A percentile compares a stretch with the other conserved stretches of the same genome.
Conservation (phyloP, 805 yeast genomes). For the Candida tibetensis region DNA sequence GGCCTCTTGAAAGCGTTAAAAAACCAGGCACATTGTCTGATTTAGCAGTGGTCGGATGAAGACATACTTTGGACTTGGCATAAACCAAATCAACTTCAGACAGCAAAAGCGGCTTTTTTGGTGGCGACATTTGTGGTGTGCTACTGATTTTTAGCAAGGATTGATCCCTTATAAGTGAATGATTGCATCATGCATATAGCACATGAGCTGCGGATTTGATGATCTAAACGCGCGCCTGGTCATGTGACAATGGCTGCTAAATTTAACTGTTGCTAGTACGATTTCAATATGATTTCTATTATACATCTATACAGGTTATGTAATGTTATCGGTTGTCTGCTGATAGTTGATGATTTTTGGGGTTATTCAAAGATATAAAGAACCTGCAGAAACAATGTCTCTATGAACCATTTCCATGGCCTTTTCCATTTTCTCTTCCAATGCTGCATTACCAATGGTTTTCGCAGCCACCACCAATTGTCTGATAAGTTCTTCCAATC, state of each 20-base stretch:
- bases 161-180: too few species aligned
- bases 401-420: conserved; percentile 86
- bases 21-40: conserved; percentile 81
- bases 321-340: too few species aligned
- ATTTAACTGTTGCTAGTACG: too few species aligned
- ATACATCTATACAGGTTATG: conserved; percentile 1
- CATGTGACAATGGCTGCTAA: too few species aligned
- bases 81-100: conserved; percentile 48
- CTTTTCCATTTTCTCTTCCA: conserved; percentile 85
- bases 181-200: too few species aligned
- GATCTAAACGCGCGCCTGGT: not conserved
- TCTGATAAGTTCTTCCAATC: conserved; percentile 88
- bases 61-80: conserved; percentile 68
- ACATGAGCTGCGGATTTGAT: not conserved
- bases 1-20: conserved; percentile 59
- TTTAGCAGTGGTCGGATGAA: conserved; percentile 76
- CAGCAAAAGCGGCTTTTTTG: conserved; percentile 7
- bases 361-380: conserved; percentile 66
- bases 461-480: conserved; percentile 91
- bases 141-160: not conserved
- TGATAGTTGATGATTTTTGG: too few species aligned
- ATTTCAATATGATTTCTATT: too few species aligned
- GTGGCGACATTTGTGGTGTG: not conserved
- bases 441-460: conserved; percentile 85
- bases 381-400: conserved; percentile 95